Percentiles rank a stretch among this genome's conserved stretches.
Conservation (phyloP, 352 stramenopile genomes). For the Phytopythium cucurbitacearum region DNA sequence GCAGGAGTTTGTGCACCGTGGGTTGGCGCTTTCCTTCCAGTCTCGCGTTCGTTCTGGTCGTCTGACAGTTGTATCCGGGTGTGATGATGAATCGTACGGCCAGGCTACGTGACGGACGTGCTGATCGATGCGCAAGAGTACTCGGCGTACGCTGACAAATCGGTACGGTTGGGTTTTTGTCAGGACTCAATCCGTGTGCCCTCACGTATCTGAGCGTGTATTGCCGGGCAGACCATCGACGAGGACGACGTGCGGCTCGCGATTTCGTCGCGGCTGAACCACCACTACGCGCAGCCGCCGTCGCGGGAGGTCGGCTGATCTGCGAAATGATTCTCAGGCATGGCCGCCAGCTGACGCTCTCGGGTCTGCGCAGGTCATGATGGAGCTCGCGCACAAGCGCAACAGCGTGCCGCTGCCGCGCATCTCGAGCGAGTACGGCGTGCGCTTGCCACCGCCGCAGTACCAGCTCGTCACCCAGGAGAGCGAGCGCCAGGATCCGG, state of each 20-base stretch:
- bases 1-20: slow-evolving; percentile 83
- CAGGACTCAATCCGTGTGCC: not conserved
- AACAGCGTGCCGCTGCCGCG: slow-evolving; percentile 71
- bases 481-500: slow-evolving; percentile 52
- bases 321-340: not conserved
- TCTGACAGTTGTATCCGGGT: not conserved
- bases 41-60: not conserved
- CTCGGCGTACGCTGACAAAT: slow-evolving; percentile 70
- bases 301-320: slow-evolving; percentile 47
- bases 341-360: not conserved
- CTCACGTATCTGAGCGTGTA: not conserved
- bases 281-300: slow-evolving; percentile 72
- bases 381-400: slow-evolving; percentile 83
- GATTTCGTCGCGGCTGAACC: slow-evolving; percentile 70
- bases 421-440: slow-evolving; percentile 82
- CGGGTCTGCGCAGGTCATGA: slow-evolving; percentile 47
- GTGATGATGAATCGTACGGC: not conserved
- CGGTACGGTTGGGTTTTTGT: slow-evolving; percentile 16
- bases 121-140: slow-evolving; percentile 85
- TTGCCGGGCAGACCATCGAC: slow-evolving; percentile 42
- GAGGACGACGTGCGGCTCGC: slow-evolving; percentile 74
- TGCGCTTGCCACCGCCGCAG: slow-evolving; percentile 64
- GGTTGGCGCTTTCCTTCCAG: not conserved
- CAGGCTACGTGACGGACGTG: slow-evolving; percentile 80
- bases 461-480: slow-evolving; percentile 72